Percentiles rank a stretch among this genome's conserved stretches.
phyloP scores from a whole-genome alignment of 1,284 basidiomycete genomes.

The Porodaedalea pini region DNA sequence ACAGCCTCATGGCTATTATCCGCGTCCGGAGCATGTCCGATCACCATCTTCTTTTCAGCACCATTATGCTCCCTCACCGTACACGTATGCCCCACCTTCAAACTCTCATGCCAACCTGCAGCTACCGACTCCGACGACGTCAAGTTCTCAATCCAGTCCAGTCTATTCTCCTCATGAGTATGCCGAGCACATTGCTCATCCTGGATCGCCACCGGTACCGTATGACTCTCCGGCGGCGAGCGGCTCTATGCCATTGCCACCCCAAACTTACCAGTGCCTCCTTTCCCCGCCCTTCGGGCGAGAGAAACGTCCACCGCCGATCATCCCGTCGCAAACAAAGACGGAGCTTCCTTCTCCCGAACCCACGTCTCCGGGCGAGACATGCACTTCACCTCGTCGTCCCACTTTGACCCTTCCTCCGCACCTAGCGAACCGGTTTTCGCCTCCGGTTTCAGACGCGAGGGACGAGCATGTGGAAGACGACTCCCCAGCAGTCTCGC shows the following conservation, averaged over 20 bases:
- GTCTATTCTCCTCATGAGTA: constrained; percentile 18
- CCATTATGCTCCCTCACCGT: constrained; percentile 3
- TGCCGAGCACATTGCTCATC: background rate
- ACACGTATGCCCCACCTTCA: constrained; percentile 3
- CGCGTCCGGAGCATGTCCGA: background rate
- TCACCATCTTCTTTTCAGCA: background rate
- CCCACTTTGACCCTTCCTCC: constrained; percentile 11
- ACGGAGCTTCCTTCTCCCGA: constrained; percentile 17
- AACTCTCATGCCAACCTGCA: constrained; percentile 6
- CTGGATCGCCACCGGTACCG: background rate
- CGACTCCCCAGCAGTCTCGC: background rate
- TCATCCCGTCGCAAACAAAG: constrained; percentile 25
- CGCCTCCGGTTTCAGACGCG: constrained; percentile 15
- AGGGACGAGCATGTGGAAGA: constrained; percentile 15
- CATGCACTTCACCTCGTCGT: constrained; percentile 10
- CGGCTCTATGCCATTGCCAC: background rate
- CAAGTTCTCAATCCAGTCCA: constrained; percentile 17
- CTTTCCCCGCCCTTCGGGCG: constrained; percentile 31
- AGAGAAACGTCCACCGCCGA: constrained; percentile 25
- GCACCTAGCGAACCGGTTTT: constrained; percentile 6
- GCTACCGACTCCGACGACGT: constrained; percentile 15
- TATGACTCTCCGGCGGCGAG: background rate
- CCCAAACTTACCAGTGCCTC: constrained; percentile 21
- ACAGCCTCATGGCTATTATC: constrained; percentile 5
- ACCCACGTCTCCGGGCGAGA: constrained; percentile 3